These are phyloP conservation scores for Edaphochlamys debaryana DNA, from an alignment of 139 green algal species.

Conservation along the genomic window DNA sequence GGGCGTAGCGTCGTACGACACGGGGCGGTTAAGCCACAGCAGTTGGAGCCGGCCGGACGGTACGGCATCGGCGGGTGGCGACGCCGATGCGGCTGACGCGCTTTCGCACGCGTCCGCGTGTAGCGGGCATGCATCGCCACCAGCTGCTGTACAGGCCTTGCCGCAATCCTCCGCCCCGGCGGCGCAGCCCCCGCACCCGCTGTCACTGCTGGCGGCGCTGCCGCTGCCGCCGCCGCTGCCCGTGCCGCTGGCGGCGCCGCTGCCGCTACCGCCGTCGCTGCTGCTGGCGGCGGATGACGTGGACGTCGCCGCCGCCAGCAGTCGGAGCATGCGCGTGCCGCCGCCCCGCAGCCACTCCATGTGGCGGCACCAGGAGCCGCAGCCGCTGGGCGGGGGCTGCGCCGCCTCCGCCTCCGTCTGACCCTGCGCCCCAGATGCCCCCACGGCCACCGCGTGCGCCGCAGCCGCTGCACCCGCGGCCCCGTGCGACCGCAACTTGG, in stretches of 20 bases:
- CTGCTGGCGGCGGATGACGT: too few species aligned
- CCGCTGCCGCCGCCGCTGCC: not conserved
- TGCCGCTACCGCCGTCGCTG: not conserved
- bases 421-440: too few species aligned
- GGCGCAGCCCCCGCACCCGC: too few species aligned
- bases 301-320: not conserved
- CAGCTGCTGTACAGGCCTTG: too few species aligned
- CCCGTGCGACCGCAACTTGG: too few species aligned
- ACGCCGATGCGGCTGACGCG: too few species aligned
- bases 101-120: too few species aligned
- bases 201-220: not conserved
- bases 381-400: not conserved
- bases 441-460: not conserved
- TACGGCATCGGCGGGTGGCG: too few species aligned
- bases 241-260: too few species aligned
- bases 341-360: constrained; percentile 38
- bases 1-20: constrained; percentile 4
- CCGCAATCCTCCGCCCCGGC: too few species aligned
- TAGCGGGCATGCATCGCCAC: too few species aligned
- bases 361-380: constrained; percentile 25
- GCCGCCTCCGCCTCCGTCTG: not conserved
- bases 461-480: not conserved
- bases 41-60: not conserved
- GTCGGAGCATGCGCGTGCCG: constrained; percentile 21
- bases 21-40: constrained; percentile 28